These are phyloP conservation scores for Pythium insidiosum DNA, from an alignment of 352 stramenopile genomes.

Conservation along the genomic window DNA sequence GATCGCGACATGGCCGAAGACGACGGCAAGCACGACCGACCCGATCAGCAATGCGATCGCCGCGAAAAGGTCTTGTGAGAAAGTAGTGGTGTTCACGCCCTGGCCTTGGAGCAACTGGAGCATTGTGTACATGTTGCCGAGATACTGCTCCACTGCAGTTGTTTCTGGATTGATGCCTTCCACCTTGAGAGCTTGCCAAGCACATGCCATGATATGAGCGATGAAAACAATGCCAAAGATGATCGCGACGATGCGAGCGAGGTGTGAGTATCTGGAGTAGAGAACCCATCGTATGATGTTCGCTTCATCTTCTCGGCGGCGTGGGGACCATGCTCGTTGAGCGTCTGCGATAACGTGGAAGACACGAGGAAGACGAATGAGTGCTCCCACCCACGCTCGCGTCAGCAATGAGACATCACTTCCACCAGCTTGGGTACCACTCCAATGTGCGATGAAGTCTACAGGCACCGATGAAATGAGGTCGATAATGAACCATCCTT, in stretches of 20 bases:
- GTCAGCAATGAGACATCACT: too few relatives aligned
- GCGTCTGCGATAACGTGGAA: too few relatives aligned
- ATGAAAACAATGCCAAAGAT: constrained; percentile 30
- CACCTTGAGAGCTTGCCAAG: constrained; percentile 27
- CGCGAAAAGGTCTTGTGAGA: constrained; percentile 31
- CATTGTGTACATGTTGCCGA: constrained; percentile 29
- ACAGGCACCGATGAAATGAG: too few relatives aligned
- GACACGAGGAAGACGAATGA: too few relatives aligned
- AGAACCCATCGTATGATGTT: constrained; percentile 28
- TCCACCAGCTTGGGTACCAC: too few relatives aligned
- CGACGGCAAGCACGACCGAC: constrained; percentile 46
- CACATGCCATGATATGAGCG: constrained; percentile 39
- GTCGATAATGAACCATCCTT: too few relatives aligned
- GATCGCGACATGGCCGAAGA: constrained; percentile 61
- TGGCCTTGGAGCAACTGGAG: constrained; percentile 50
- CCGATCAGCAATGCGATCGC: constrained; percentile 37
- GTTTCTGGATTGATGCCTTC: too few relatives aligned
- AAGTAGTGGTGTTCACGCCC: constrained; percentile 18
- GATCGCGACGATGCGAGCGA: constrained; percentile 29
- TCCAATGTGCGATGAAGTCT: too few relatives aligned
- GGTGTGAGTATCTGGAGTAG: constrained; percentile 38
- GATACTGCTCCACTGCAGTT: constrained; percentile 20
- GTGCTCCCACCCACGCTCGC: too few relatives aligned
- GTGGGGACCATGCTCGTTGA: too few relatives aligned
- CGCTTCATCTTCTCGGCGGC: too few relatives aligned